Base-by-base conservation (phyloP, 257 asterid genomes). In the Solanum sitiens region DNA sequence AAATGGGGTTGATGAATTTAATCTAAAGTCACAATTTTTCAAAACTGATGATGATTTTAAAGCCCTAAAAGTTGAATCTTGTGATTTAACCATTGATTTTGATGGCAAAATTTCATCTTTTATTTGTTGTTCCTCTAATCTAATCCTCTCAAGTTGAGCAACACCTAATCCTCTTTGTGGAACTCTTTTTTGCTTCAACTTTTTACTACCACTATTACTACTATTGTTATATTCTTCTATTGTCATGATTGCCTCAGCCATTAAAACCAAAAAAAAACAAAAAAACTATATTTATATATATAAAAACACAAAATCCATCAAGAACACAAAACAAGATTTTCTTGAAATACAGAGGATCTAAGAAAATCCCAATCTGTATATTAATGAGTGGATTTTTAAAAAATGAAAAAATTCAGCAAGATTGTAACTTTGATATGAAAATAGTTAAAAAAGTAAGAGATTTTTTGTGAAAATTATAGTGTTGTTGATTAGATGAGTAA, bases 121-220 rank as follows among this genome's bases (percentile, higher is more conserved):
- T 85, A 92, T 94, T 16, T 93, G 93, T 86, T 95, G 96, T 86
- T 94, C 98, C 86, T 95, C 99, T 13, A 91, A 63, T 61, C 95
- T 95, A 90, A 96, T 94, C 89, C 90, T 96, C 84, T 96, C 99
- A 67, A 96, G 95, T 91, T 95, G 99, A 40, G 98, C 99, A 85
- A 96, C 98, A 86, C 99, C 98, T 82, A 95, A 89, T 20, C 99
- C 99, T 86, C 99, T 94, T 84, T 94, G 99, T 13, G 99, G 98
- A 10, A 93, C 93, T 63, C 93, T 96, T 87, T 94, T 96, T 32
- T 93, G 98, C 91, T 96, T 96, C 88, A 87, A 89, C 90, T 91
- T 95, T 85, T 93, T 92, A 12, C 90, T 86, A 89, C 91, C 89
- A 83, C 90, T 73, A 39, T 91, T 88, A 85, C 92, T 89, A 86